Percentiles rank a stretch among this genome's conserved stretches.
phyloP scores from a whole-genome alignment of 1,284 basidiomycete species.

The Malassezia equina region DNA sequence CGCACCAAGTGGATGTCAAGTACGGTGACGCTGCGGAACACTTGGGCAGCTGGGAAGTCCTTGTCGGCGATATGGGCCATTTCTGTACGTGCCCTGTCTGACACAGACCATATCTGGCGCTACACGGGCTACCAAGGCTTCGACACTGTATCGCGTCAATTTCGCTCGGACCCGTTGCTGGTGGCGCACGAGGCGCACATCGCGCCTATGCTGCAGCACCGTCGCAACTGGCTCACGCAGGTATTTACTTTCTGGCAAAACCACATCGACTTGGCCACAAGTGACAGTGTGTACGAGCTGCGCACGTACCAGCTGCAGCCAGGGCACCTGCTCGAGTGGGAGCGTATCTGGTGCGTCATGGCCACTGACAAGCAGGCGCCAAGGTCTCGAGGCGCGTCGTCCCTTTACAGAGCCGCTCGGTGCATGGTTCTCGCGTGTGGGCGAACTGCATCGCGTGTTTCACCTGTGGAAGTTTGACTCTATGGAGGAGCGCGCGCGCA shows the following conservation, averaged over 20 bases:
- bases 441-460: slow-evolving; percentile 41
- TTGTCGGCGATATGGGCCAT: slow-evolving; percentile 40
- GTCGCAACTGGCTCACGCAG: slow-evolving; percentile 42
- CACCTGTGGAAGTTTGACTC: slow-evolving; percentile 44
- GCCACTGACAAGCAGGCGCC: slow-evolving; percentile 11
- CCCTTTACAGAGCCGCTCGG: slow-evolving; percentile 42
- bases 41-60: slow-evolving; percentile 39
- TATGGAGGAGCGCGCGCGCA: slow-evolving; percentile 42
- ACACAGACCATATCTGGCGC: slow-evolving; percentile 41
- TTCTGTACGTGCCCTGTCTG: slow-evolving; percentile 24
- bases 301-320: slow-evolving; percentile 43
- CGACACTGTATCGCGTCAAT: slow-evolving; percentile 25
- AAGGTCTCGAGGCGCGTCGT: slow-evolving; percentile 40
- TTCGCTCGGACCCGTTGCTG: slow-evolving; percentile 15
- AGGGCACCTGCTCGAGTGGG: slow-evolving; percentile 42
- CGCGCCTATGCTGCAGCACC: slow-evolving; percentile 22
- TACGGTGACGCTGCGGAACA: slow-evolving; percentile 20
- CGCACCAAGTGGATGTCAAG: slow-evolving; percentile 29
- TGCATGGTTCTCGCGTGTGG: slow-evolving; percentile 45
- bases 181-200: slow-evolving; percentile 17
- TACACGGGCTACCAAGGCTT: slow-evolving; percentile 42
- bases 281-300: slow-evolving; percentile 34
- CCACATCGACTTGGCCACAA: slow-evolving; percentile 21
- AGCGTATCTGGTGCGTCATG: slow-evolving; percentile 32
- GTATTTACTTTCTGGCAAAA: slow-evolving; percentile 45